Base-by-base conservation (phyloP, 108 stramenopile species). In the Fragilaria radians region DNA sequence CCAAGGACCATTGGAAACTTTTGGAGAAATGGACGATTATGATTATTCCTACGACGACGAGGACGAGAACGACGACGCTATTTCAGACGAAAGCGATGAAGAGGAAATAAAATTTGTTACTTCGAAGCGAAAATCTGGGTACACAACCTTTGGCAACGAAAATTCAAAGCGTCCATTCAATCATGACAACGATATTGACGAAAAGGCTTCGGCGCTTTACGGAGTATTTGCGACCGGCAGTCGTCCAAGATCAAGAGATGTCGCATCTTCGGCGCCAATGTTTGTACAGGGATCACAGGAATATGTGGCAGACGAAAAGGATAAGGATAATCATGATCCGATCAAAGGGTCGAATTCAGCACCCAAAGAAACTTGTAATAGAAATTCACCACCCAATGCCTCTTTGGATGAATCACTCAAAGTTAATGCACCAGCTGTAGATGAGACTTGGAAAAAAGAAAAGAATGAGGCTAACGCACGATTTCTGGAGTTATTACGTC, bases 151-250 rank as follows among this genome's bases (percentile, higher is more conserved):
- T 45, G 55, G 69, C 58, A 61, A 63, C 22, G 75, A 76, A 29
- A 69, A 76, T 32, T n/a, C n/a, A n/a, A n/a, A n/a, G n/a, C n/a
- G n/a, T n/a, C 57, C 69, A 42, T 64, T 66, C 33, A 68, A 70
- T 47, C 66, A 59, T n/a, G 21, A 60, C 4, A 48, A 48, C 28
- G 33, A 17, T 27, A 50, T 55, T 28, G 33, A 57, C 14, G 23
- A 64, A 11, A 66, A 74, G 51, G 70, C 71, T 11, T 65, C 70
- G 25, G 69, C 70, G 11, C 58, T 71, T 18, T 73, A 74, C 49
- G 73, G 77, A 14, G 65, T 74, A 32, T 73, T 78, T 52, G 30
- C 29, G 14, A 50, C 28, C 27, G 61, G 48, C 25, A 26, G 30
- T 32, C 48, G 32, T 46, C 56, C 52, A 5, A 48, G 19, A 46